phyloP scores from a whole-genome alignment of 2,329 filamentous ascomycete species.

The Trichoderma koningii region DNA sequence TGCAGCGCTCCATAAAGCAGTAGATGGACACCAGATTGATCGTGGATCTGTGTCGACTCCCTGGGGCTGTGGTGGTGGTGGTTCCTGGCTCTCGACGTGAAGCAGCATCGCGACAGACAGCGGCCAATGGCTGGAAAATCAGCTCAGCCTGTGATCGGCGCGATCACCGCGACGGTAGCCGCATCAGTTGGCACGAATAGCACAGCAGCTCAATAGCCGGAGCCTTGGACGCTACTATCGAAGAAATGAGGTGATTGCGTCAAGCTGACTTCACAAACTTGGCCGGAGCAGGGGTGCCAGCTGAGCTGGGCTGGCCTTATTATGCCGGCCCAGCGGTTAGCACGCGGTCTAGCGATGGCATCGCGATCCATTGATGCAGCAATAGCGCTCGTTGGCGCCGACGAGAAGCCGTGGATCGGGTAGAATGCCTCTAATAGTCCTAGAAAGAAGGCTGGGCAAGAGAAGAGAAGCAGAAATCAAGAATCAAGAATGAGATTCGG shows the following conservation, averaged over 20 bases:
- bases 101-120: slow-evolving; percentile 13
- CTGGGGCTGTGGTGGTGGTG: neutral
- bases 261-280: slow-evolving; percentile 5
- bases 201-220: neutral
- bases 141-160: slow-evolving; percentile 9
- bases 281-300: slow-evolving; percentile 8
- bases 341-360: neutral
- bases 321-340: slow-evolving; percentile 21
- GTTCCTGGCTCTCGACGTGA: neutral
- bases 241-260: slow-evolving; percentile 22
- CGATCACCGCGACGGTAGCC: slow-evolving; percentile 14
- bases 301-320: slow-evolving; percentile 7
- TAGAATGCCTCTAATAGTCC: neutral
- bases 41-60: slow-evolving; percentile 4
- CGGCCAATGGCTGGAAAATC: neutral
- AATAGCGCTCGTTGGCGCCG: slow-evolving; percentile 25
- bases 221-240: neutral
- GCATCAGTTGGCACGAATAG: neutral
- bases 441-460: neutral
- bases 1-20: no score
- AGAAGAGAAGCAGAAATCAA: neutral
- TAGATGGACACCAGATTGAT: slow-evolving; percentile 7
- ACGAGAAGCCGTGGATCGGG: slow-evolving; percentile 1
- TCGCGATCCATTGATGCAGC: slow-evolving; percentile 20
- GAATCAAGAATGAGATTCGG: neutral